phyloP scores from a whole-genome alignment of 2,329 filamentous ascomycete genomes.

The Aspergillus fischeri region DNA sequence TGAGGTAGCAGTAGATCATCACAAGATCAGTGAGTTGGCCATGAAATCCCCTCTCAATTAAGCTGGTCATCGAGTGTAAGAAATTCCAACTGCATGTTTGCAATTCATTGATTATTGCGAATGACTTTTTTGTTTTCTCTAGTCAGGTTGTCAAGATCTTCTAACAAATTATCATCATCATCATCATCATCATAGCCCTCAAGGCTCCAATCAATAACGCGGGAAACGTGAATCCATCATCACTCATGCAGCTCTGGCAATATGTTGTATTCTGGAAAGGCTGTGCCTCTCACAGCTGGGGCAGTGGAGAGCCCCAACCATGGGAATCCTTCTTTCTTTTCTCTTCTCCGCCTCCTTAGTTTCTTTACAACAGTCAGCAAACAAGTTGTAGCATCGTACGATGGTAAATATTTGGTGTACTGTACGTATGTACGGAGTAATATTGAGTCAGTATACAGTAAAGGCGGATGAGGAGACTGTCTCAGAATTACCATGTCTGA shows the following conservation, averaged over 20 bases:
- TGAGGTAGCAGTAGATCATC: neutral
- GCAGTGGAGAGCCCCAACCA: conserved; percentile 29
- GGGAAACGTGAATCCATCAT: conserved; percentile 7
- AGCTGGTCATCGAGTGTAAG: too few relatives aligned
- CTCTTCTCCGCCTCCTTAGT: neutral
- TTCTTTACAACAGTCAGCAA: neutral
- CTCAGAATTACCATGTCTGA: conserved; percentile 1
- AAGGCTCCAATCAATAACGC: conserved; percentile 14
- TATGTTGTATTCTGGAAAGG: conserved; percentile 22
- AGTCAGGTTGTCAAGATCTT: neutral
- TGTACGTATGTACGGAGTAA: neutral
- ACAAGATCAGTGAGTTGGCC: neutral
- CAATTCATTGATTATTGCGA: neutral
- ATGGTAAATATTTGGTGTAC: neutral
- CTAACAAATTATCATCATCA: neutral
- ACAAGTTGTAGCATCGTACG: neutral
- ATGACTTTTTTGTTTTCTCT: neutral
- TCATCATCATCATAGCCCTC: neutral
- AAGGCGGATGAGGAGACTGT: neutral
- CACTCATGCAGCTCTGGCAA: conserved; percentile 15
- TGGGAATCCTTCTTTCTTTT: conserved; percentile 10
- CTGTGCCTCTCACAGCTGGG: conserved; percentile 11
- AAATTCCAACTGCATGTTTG: too few relatives aligned
- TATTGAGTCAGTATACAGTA: neutral
- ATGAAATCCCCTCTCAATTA: too few relatives aligned